Evolutionary conservation across 2,329 filamentous ascomycete species (phyloP), one percentile per base, ranked within the genome.

Genomic region (Beauveria sp.): DNA sequence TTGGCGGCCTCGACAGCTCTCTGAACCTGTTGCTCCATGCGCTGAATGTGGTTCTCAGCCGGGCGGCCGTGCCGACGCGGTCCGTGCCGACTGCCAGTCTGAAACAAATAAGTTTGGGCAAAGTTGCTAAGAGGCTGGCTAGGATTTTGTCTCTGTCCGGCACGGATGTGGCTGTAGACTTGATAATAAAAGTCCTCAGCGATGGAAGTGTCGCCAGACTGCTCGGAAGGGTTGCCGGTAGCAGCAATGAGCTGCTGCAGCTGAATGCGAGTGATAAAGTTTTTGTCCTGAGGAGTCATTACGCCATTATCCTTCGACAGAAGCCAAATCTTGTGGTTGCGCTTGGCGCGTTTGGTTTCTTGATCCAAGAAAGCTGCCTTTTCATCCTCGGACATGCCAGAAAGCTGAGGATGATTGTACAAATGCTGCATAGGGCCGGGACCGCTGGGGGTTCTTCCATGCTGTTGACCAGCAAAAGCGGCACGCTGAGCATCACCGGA

Each of bases 251-350:
- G 83, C 73, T 99, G 95, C 76, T 99, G 95, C 58, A 99, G 82
- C 73, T 99, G 95, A 66, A 99, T 99, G 20, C 95, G 88, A 5
- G 95, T 98, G 67, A 99, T 96, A 76, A 98, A 99, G 73, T 97
- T 99, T 81, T 99, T 99, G 76, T 99, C 95, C 72, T 98, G 93
- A 0, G 95, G 95, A 4, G 95, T 99, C 95, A 99, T 99, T 64
- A 99, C 78, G 26, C 95, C 95, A 70, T 99, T 99, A 69, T 96
- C 92, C 76, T 91, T 92, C 26, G 91, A 96, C 59, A 97, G 79
- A 48, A 96, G 80, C 77, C 93, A 93, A 65, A 99, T 98, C 80
- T 99, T 99, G 78, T 98, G 93, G 71, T 99, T 98, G 48, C 95
- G 86, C 80, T 99, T 99, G 6, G 95, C 93, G 56, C 95, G 87